These are phyloP conservation scores for Eucalyptus regnans DNA, from an alignment of 345 rosid species.

Conservation along the genomic window DNA sequence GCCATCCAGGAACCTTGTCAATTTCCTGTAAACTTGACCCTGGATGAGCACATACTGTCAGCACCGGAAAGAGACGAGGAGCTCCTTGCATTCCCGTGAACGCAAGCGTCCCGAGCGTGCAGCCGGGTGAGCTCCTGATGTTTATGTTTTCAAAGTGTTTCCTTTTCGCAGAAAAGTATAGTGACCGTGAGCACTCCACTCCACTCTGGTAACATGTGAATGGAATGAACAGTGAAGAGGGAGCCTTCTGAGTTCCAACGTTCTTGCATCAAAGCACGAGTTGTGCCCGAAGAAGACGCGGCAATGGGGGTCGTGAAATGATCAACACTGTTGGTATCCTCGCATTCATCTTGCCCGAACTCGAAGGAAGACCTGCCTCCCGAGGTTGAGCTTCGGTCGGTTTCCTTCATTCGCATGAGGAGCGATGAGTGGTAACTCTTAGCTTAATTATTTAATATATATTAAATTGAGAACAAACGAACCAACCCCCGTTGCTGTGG, in stretches of 20 bases:
- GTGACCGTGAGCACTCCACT: neutral
- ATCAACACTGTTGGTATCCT: neutral
- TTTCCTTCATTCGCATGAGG: neutral
- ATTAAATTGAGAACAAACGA: fast-evolving
- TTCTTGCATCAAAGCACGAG: neutral
- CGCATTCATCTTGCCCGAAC: neutral
- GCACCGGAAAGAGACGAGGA: neutral
- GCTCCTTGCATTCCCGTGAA: neutral
- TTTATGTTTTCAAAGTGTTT: neutral
- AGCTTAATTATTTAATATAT: neutral
- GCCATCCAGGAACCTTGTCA: neutral
- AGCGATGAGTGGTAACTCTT: fast-evolving
- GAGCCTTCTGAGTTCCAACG: neutral
- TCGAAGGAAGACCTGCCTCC: neutral
- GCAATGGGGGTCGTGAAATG: neutral
- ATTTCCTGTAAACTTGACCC: neutral
- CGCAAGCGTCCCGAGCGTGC: neutral
- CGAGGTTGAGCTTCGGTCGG: neutral
- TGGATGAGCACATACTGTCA: neutral
- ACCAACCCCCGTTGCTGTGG: conserved; percentile 10
- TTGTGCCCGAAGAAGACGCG: neutral
- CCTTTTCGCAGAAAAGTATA: neutral
- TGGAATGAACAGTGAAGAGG: neutral
- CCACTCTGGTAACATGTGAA: neutral
- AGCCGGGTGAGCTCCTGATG: neutral